Base-by-base conservation (phyloP, 108 stramenopile species). In the Bacterosira constricta region DNA sequence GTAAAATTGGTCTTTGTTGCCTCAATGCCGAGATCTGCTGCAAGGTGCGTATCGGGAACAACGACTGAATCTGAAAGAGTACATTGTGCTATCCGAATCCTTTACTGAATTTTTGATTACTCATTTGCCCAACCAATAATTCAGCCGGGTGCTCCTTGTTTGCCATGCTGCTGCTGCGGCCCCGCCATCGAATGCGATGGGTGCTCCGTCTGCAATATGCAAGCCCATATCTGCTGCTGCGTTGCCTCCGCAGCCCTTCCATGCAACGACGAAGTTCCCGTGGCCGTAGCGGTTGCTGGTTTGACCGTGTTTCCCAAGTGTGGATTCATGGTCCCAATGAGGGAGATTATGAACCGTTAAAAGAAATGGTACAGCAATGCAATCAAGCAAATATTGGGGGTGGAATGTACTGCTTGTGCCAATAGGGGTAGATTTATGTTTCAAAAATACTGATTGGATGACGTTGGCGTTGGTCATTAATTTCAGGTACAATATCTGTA, bases 261-360 rank as follows among this genome's bases (percentile, higher is more conserved):
- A 11, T 89, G 88, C 76, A 84, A 88, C 58, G 82, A 88, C 26
- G 91, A 92, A 67, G 91, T 92, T 31, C 91, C 89, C 6, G 66
- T 77, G 17, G 78, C 84, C 23, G 52, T 88, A 10, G 41, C 73
- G n/a, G 42, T 92, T 47, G 21, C 64, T 20, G 91, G 91, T 13
- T 67, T 80, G 46, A 87, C 82, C n/a, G 1, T 89, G 39, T 89
- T 75, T 42, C 88, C 88, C 49, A 84, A 84, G 67, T 52, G 59
- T 56, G 86, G 86, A 54, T 89, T 85, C 69, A 57, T 62, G 50
- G 78, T 71, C 47, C 79, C 79, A 9, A 62, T 75, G 37, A 70
- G 49, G 52, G 73, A 80, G 61, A 64, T 80, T 21, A 80, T 80
- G 79, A 31, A 63, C 15, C 70, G 78, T 67, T 79, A 61, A 65